These are phyloP conservation scores for Coniosporium apollinis DNA, from an alignment of 495 filamentous ascomycete genomes.

Conservation along the genomic window DNA sequence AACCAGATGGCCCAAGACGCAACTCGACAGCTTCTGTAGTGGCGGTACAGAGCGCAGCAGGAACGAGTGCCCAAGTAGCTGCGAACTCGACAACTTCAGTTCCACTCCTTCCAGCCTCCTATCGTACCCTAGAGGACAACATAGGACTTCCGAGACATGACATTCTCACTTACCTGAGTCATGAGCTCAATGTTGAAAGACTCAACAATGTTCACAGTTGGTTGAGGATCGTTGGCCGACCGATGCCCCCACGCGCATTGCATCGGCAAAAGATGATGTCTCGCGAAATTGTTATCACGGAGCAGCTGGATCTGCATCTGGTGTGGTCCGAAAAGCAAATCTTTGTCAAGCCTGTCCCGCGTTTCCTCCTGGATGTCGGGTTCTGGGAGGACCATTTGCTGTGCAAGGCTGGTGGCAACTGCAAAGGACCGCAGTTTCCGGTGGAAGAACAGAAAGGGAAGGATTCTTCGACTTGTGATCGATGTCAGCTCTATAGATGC, in stretches of 20 bases:
- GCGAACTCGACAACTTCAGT: too few relatives aligned
- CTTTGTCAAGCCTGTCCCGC: constrained; percentile 41
- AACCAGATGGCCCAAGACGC: too few relatives aligned
- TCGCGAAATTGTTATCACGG: constrained; percentile 28
- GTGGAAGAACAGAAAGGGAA: not conserved
- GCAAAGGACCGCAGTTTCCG: not conserved
- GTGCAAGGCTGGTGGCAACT: not conserved
- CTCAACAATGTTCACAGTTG: constrained; percentile 10
- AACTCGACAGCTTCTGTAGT: too few relatives aligned
- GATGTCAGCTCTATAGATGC: constrained; percentile 8
- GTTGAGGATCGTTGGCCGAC: constrained; percentile 34
- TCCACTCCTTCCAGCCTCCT: not conserved
- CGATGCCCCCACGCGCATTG: constrained; percentile 30
- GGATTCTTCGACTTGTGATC: not conserved
- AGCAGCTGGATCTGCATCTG: constrained; percentile 36
- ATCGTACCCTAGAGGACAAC: too few relatives aligned
- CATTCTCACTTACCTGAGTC: constrained; percentile 8
- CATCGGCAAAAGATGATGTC: constrained; percentile 29
- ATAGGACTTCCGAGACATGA: too few relatives aligned
- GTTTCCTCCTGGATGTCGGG: constrained; percentile 27
- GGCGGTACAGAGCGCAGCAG: too few relatives aligned
- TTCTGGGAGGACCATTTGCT: constrained; percentile 30
- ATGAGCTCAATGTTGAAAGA: constrained; percentile 11
- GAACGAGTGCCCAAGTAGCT: too few relatives aligned
- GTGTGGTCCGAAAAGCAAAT: constrained; percentile 36